phyloP scores from a whole-genome alignment of 1,284 basidiomycete genomes.

The Filobasidium uniguttulatum region DNA sequence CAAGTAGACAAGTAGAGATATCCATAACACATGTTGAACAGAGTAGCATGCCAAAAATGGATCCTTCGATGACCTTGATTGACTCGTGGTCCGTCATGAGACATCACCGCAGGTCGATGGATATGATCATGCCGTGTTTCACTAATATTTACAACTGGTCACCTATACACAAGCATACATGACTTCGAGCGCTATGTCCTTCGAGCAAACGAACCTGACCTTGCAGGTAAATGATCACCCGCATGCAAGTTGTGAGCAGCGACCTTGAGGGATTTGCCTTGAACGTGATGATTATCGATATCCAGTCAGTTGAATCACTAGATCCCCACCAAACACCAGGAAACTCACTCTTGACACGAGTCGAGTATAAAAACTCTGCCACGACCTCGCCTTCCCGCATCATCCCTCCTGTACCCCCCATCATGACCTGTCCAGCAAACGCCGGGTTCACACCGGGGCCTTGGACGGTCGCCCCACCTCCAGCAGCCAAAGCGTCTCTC shows the following conservation, averaged over 20 bases:
- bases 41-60: too few species aligned
- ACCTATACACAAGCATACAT: too few species aligned
- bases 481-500: slow-evolving; percentile 12
- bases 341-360: slow-evolving; percentile 12
- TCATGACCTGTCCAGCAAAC: slow-evolving; percentile 14
- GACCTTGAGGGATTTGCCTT: not conserved
- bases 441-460: slow-evolving; percentile 13
- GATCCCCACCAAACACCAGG: not conserved
- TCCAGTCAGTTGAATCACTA: not conserved
- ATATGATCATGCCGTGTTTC: too few species aligned
- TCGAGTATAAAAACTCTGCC: slow-evolving; percentile 12
- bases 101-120: too few species aligned
- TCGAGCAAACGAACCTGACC: too few species aligned
- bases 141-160: too few species aligned
- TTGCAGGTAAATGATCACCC: too few species aligned
- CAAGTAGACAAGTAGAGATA: not conserved
- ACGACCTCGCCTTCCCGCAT: slow-evolving; percentile 14
- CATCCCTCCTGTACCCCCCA: slow-evolving; percentile 14
- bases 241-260: too few species aligned
- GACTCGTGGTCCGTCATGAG: too few species aligned
- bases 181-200: too few species aligned
- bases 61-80: too few species aligned
- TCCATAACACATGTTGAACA: too few species aligned
- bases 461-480: slow-evolving; percentile 12
- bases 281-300: not conserved